Base-by-base conservation (phyloP, 169 alveolate species). In the Blepharisma undulans region DNA sequence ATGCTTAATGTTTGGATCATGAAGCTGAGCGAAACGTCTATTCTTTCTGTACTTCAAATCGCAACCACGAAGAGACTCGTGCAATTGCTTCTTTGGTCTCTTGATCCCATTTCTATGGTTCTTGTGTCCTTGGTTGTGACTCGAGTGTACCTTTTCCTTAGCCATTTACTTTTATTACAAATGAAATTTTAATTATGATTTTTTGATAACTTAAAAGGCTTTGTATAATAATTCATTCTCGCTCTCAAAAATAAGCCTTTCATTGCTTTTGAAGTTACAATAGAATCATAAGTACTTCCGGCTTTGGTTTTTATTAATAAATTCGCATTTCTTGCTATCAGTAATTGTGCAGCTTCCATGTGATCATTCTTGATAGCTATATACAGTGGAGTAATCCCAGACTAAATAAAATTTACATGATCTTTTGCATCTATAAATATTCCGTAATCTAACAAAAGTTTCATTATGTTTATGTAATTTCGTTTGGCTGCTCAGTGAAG, bases 21-120 rank as follows among this genome's bases (percentile, higher is more conserved):
- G 61, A 22, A 66, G 81, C 29, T 91, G 90, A 34, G 96, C 95
- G 76, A 95, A 71, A 85, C 96, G 90, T 89, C 97, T 87, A 82
- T 93, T 93, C 93, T 93, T 95, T 33, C 92, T 91, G 92, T 88
- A 95, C 92, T 95, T 95, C 84, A 91, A 81, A 77, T 95, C 94
- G 78, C 95, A 95, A 29, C 96, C 96, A 76, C 88, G 88, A 30
- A 95, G 91, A 48, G 94, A 84, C 59, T 81, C 90, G 93, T 93
- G 92, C 27, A 22, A 25, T 80, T 93, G 90, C 90, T 94, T 95
- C 84, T 84, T 92, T 66, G 97, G 97, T 94, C 94, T 96, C 93
- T 93, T 93, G 79, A 96, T 96, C 22, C 97, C 97, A 86, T 93
- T 96, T 88, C 94, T 95, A 92, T 96, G 98, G 90, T 95, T 94